Evolutionary conservation across 1,284 basidiomycete species (phyloP).

Genomic region (Kwoniella shivajii): DNA sequence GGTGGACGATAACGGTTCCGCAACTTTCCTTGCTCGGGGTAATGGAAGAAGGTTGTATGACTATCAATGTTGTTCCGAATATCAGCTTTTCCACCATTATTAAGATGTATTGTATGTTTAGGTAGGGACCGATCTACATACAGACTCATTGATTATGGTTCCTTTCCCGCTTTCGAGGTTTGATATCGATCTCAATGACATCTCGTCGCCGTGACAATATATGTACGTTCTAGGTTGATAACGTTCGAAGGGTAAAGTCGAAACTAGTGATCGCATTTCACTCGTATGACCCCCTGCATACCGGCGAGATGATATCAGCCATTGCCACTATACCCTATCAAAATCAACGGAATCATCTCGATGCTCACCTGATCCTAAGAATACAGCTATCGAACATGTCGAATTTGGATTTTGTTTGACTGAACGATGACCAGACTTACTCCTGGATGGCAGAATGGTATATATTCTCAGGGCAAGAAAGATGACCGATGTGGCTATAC

Average conservation of each 20-base stretch:
- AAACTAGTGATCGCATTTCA: slow-evolving; percentile 79
- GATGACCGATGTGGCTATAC: not conserved
- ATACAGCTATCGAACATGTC: slow-evolving; percentile 58
- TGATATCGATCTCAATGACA: slow-evolving; percentile 53
- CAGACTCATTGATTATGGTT: not conserved
- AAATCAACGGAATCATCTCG: too few species aligned
- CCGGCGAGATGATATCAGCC: not conserved
- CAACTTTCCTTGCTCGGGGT: slow-evolving; percentile 81
- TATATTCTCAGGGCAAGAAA: slow-evolving; percentile 27
- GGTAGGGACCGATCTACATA: not conserved
- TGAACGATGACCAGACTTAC: not conserved
- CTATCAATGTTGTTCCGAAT: slow-evolving; percentile 4
- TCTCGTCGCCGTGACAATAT: slow-evolving; percentile 74
- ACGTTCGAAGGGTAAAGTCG: slow-evolving; percentile 71
- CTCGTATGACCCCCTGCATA: slow-evolving; percentile 85
- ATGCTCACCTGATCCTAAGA: slow-evolving; percentile 63
- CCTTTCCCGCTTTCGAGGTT: slow-evolving; percentile 63
- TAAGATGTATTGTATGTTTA: not conserved
- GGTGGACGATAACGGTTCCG: slow-evolving; percentile 72
- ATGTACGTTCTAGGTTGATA: slow-evolving; percentile 82
- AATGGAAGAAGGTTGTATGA: slow-evolving; percentile 62
- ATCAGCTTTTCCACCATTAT: too few species aligned
- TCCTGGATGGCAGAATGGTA: slow-evolving; percentile 25
- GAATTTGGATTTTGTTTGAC: not conserved
- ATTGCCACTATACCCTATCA: too few species aligned